Base-by-base conservation (phyloP, 2,329 filamentous ascomycete species). In the Fusarium pseudocircinatum region DNA sequence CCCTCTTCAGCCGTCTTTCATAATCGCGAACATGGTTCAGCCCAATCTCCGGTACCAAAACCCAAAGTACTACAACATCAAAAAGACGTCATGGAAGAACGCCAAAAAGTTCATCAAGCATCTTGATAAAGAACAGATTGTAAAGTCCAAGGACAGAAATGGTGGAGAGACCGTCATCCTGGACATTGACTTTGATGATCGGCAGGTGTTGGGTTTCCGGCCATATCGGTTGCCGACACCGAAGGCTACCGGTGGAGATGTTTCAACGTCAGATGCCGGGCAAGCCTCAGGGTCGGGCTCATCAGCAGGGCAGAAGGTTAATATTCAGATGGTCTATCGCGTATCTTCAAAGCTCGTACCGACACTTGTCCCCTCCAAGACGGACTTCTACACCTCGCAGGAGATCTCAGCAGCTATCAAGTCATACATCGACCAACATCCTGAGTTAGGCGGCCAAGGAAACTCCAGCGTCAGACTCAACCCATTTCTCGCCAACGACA, bases 81-180 rank as follows among this genome's bases (percentile, higher is more conserved):
- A 76, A 49, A 76, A 75, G 47, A 76, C 74, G 6, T 76, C 74
- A 1, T 76, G 74, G 74, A 76, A 77, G 30, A 76, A 72, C 10
- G 64, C 64, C 9, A 76, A 76, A 14, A 76, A 75, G 30, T 76
- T 76, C 36, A 76, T 77, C 42, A 76, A 76, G 30, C 64, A 77
- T 36, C 34, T 76, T 6, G 64, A 74, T 16, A 76, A 77, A 56
- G 24, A 43, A 1, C 32, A 46, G 0, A 32, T 76, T 9, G 64
- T 72, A 2, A 72, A 70, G 15, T 68, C 74, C 0, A 76, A 76
- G 24, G 74, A 77, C 14, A 50, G 74, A 5, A 76, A 76, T 4
- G 74, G 74, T 6, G 74, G 74, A 1, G 74, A 76, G 49, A 76
- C 74, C 9, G 74, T 76, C 13, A 76, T 76, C 36, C 64, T 76